Evolutionary conservation across 805 yeast species (phyloP), one percentile per base, ranked within the genome.

Genomic region (Candida methanosorbosa): DNA sequence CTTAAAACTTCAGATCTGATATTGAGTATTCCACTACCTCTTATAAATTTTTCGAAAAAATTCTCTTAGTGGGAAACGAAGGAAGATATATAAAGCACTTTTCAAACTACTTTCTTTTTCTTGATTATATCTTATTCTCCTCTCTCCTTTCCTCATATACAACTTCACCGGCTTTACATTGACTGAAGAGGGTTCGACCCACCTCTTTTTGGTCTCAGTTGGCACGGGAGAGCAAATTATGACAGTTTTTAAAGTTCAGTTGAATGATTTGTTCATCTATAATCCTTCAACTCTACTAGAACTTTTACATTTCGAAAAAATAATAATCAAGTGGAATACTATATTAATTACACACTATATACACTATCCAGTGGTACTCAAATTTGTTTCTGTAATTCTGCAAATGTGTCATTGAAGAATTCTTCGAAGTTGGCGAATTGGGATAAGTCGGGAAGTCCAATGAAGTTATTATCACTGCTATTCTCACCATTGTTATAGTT

Each of bases 341-440:
- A n/a, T n/a, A n/a, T n/a, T n/a, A n/a, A n/a, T n/a, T n/a, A n/a
- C n/a, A n/a, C n/a, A n/a, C n/a, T n/a, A n/a, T n/a, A n/a, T n/a
- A n/a, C n/a, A n/a, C n/a, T n/a, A n/a, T n/a, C n/a, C n/a, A n/a
- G n/a, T n/a, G n/a, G n/a, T n/a, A n/a, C n/a, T n/a, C n/a, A n/a
- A n/a, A 29, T 28, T 18, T 19, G 24, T 19, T 13, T 20, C 6
- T 21, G 23, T 7, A 29, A 29, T 13, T 21, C 44, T 22, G 40
- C 27, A 41, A 61, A 64, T 34, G 68, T 63, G 11, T 65, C 75
- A 34, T 67, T 71, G 52, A 73, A 73, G 49, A 73, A 73, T 34
- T 73, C 78, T 40, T 73, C 78, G 46, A 73, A 73, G 3, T 69
- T 66, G 35, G 63, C 66, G 44, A 72, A 70, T 31, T 64, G 64